Evolutionary conservation across 129 eudicot species (phyloP).

Genomic region (Centrapalus pauciflorus): DNA sequence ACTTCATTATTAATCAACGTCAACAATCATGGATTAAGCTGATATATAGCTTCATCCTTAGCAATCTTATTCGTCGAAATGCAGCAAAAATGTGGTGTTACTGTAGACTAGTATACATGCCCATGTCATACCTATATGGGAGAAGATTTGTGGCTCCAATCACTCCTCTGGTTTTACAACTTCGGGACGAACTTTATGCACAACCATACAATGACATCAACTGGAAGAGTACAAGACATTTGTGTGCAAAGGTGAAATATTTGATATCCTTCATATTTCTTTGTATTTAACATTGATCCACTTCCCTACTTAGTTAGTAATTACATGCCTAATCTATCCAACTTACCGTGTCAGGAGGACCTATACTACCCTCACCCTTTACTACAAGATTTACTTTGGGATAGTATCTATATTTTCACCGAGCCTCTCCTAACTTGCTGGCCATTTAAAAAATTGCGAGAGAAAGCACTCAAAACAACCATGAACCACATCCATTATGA

Average conservation of each 20-base stretch:
- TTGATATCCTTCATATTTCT: background rate
- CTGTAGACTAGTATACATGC: constrained; percentile 64
- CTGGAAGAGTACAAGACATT: constrained; percentile 47
- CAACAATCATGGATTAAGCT: background rate
- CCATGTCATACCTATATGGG: constrained; percentile 60
- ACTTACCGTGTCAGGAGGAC: constrained; percentile 49
- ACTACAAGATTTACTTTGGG: constrained; percentile 73
- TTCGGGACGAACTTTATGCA: constrained; percentile 48
- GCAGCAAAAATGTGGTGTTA: constrained; percentile 77
- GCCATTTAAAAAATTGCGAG: constrained; percentile 59
- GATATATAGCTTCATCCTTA: background rate
- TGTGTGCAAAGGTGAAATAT: constrained; percentile 63
- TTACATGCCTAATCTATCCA: background rate
- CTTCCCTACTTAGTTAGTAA: too few relatives aligned
- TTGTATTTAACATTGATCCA: too few relatives aligned
- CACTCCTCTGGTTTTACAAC: constrained; percentile 47
- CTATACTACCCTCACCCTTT: constrained; percentile 66
- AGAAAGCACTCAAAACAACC: constrained; percentile 48
- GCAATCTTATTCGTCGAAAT: constrained; percentile 6
- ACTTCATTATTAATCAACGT: background rate
- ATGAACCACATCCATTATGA: constrained; percentile 76
- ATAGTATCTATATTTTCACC: constrained; percentile 30
- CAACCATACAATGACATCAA: constrained; percentile 45
- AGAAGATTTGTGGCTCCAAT: constrained; percentile 56
- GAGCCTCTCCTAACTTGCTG: constrained; percentile 72